Conservation (phyloP, 1,284 basidiomycete genomes). For the Sporisorium iseilematis-ciliati region DNA sequence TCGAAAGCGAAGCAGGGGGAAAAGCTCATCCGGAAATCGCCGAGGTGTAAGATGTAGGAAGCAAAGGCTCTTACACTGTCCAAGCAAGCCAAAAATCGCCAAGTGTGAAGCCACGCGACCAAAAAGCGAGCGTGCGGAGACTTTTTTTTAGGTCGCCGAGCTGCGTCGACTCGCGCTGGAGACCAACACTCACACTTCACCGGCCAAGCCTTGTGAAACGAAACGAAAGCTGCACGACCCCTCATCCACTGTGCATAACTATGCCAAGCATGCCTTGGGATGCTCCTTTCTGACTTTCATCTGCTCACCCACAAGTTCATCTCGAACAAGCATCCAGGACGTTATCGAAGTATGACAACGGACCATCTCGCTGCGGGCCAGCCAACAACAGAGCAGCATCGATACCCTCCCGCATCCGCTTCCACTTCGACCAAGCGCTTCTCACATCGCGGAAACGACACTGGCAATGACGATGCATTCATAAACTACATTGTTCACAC, state of each 20-base stretch:
- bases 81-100: background rate
- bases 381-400: conserved; percentile 10
- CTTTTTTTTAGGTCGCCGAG: conserved; percentile 15
- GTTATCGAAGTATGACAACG: conserved; percentile 1
- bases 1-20: background rate
- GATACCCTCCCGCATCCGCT: conserved; percentile 13
- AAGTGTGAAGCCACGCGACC: conserved; percentile 12
- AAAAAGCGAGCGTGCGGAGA: conserved; percentile 1
- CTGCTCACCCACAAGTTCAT: conserved; percentile 7
- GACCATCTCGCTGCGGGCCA: background rate
- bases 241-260: conserved; percentile 2
- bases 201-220: conserved; percentile 3
- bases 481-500: conserved; percentile 46
- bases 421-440: background rate
- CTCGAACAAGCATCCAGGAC: background rate
- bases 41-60: background rate
- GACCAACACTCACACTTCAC: conserved; percentile 9
- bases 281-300: background rate
- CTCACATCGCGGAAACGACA: background rate
- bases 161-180: conserved; percentile 1
- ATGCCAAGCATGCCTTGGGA: background rate
- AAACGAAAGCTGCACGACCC: conserved; percentile 1
- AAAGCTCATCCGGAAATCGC: conserved; percentile 9
- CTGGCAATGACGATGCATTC: conserved; percentile 1
- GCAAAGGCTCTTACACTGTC: background rate